Base-by-base conservation (phyloP, 1,284 basidiomycete genomes). In the Ganoderma multipileum region DNA sequence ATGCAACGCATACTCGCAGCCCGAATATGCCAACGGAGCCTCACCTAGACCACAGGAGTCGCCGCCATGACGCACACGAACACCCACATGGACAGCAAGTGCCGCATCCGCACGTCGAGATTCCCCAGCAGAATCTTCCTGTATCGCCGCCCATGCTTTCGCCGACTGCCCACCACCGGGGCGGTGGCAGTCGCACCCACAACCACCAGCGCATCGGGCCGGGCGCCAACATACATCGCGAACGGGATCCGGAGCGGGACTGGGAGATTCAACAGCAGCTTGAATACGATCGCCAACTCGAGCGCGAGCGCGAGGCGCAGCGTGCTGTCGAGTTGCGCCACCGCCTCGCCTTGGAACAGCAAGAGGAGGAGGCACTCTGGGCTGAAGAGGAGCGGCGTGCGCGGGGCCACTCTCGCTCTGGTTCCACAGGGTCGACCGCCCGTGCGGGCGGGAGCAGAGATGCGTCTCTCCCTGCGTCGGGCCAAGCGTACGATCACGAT, bases 201-300 rank as follows among this genome's bases (percentile, higher is more conserved):
- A 83, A 83, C 71, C 91, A 92, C 77, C 91, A 91, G 79, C 87
- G 89, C 68, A 75, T 90, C 72, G 90, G 88, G 5, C 89, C 89
- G 57, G 89, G 84, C 8, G 83, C 87, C 33, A 87, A 85, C 73
- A 83, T 89, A 54, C 85, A 85, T 71, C 76, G 77, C 38, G 76
- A 76, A 57, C 81, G 85, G 68, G 84, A 85, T 63, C 79, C 83
- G 67, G 83, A 86, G 57, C 79, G 82, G 65, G 82, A 84, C 61
- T 81, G 81, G 68, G 83, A 86, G 66, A 68, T 79, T 9, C 79
- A 79, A 57, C 78, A 78, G 57, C 84, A 86, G 38, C 80, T 81
- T 64, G 83, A 86, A 71, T 81, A 82, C 72, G 82, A 84, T 63
- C 78, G 81, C 16, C 84, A 85, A 68, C 82, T 83, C 44, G 85